A percentile compares a stretch with the other conserved stretches of the same genome.
Evolutionary conservation across 441 rosid genomes (phyloP).

Genomic region (Flueggea neowawraea): DNA sequence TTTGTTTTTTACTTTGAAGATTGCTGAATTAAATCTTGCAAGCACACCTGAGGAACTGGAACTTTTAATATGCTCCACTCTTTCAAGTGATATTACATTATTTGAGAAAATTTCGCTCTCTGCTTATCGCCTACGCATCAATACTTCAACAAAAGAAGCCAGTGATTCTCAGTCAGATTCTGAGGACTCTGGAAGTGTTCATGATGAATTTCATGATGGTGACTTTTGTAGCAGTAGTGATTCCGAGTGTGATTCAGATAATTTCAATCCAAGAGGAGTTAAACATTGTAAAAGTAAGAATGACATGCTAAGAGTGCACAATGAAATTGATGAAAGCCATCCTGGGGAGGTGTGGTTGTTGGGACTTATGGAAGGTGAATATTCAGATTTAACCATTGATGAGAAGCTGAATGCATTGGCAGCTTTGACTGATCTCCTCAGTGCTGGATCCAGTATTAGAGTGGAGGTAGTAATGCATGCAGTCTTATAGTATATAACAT

Average conservation of each 20-base stretch:
- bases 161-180: conserved; percentile 56
- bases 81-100: conserved; percentile 91
- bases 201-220: conserved; percentile 51
- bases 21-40: conserved; percentile 60
- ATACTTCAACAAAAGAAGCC: conserved; percentile 45
- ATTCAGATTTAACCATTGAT: conserved; percentile 79
- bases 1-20: conserved; percentile 41
- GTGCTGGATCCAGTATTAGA: conserved; percentile 77
- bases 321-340: conserved; percentile 96
- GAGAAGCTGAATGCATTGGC: conserved; percentile 86
- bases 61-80: conserved; percentile 60
- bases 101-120: conserved; percentile 90
- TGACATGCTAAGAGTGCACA: conserved; percentile 33
- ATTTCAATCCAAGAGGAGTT: conserved; percentile 31
- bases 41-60: conserved; percentile 62
- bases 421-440: conserved; percentile 79
- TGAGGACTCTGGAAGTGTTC: conserved; percentile 87
- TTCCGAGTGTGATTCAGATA: conserved; percentile 52
- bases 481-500: not conserved
- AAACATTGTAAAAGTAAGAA: conserved; percentile 38
- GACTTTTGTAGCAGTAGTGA: conserved; percentile 49
- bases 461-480: conserved; percentile 57
- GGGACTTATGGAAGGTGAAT: conserved; percentile 96
- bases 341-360: conserved; percentile 92
- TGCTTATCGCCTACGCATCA: conserved; percentile 73